Base-by-base conservation (phyloP, 768 basidiomycete genomes). In the Pulveroboletus sp. region DNA sequence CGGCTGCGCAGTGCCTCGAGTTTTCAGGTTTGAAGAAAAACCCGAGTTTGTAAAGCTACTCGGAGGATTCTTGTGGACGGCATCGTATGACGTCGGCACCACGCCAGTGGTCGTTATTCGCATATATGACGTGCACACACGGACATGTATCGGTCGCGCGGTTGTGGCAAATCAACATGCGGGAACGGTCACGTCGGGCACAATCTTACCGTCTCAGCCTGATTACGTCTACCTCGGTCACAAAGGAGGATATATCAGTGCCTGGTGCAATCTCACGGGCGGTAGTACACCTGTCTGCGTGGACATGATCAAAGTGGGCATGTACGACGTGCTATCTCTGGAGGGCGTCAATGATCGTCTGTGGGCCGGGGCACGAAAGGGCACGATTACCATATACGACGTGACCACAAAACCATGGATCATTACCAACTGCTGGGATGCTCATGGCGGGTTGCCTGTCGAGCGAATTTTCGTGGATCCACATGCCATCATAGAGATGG, bases 301-400 rank as follows among this genome's bases (percentile, higher is more conserved):
- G 14, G 86, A 89, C 54, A 85, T 89, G 22, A 72, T 91, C 60
- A 91, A 88, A 69, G 82, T 96, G 42, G 81, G 86, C 6, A 72
- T 78, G 26, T 91, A 85, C 38, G 89, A 92, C 67, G 81, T 99
- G 45, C 69, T 95, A 20, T 79, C 84, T 41, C 63, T 98, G 46
- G 89, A 85, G 61, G 94, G 93, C 1, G 89, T 97, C 12, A 82
- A 87, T 48, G 76, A 87, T 45, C 72, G 82, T 45, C 68, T 99
- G 31, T 98, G 95, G 95, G 87, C 82, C 8, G 95, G 95, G 0
- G 82, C 81, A 24, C 66, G 95, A 53, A 88, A 82, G 54, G 95
- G 95, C 0, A 75, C 76, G 65, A 88, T 97, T 38, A 75, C 83
- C 13, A 89, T 83, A 2, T 96, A 88, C 65, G 91, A 94, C 63